Conservation (phyloP, 1,284 basidiomycete species). For the Trichosporon ovoides region DNA sequence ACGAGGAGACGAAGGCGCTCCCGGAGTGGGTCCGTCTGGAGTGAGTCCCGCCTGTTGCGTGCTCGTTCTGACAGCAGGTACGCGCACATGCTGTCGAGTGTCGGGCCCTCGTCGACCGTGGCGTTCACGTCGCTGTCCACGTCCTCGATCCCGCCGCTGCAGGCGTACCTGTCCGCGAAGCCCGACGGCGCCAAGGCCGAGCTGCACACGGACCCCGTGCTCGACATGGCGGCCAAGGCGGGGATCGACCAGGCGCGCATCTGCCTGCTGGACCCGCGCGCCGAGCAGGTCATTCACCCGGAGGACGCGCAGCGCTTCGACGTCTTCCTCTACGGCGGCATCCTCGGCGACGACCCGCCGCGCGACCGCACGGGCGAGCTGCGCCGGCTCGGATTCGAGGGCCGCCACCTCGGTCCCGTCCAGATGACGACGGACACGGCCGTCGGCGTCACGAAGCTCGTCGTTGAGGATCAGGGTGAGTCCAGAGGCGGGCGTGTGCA, state of each 20-base stretch:
- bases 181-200: conserved; percentile 50
- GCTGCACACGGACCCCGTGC: conserved; percentile 61
- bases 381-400: conserved; percentile 77
- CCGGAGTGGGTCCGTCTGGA: conserved; percentile 87
- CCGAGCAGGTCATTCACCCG: conserved; percentile 62
- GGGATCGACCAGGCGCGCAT: conserved; percentile 58
- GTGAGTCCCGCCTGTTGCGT: conserved; percentile 53
- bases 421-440: conserved; percentile 99
- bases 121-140: conserved; percentile 79
- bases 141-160: conserved; percentile 61
- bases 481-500: conserved; percentile 6
- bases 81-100: conserved; percentile 70
- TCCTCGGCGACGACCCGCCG: conserved; percentile 48
- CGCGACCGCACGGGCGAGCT: conserved; percentile 68
- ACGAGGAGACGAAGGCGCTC: conserved; percentile 58
- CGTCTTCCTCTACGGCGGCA: conserved; percentile 76
- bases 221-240: conserved; percentile 54
- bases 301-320: conserved; percentile 69
- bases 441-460: conserved; percentile 81
- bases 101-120: conserved; percentile 61
- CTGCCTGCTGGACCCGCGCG: conserved; percentile 84
- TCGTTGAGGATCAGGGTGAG: conserved; percentile 71
- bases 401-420: conserved; percentile 70
- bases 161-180: conserved; percentile 45
- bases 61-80: conserved; percentile 32